Base-by-base conservation (phyloP, 345 rosid genomes). In the Trapa bicornis region DNA sequence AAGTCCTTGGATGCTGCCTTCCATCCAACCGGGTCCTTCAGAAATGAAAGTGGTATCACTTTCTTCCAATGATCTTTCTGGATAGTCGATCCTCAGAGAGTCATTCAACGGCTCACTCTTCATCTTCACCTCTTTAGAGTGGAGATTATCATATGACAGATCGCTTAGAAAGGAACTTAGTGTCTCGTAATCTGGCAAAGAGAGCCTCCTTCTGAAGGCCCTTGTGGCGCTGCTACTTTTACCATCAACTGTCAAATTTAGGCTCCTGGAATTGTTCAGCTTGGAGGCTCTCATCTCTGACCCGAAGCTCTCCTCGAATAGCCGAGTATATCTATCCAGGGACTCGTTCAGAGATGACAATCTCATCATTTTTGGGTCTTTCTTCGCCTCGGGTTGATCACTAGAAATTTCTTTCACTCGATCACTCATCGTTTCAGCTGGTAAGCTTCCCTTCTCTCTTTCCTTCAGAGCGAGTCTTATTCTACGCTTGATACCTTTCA, bases 121-220 rank as follows among this genome's bases (percentile, higher is more conserved):
- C 16, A 13, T 12, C 50, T 33, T 65, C 36, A 33, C n/a, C 37
- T 41, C 50, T 29, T 29, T 42, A 10, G 67, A 64, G 33, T 37
- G 3, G 47, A 65, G 16, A 45, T 58, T 57, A 32, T 69, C 76
- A n/a, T 62, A 65, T 52, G 85, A 75, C 5, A 74, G 64, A 64
- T 86, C 95, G 6, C 73, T 75, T 33, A 87, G 65, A 66, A 89
- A 70, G 60, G 83, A 81, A 76, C 70, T 75, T 37, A 88, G 74
- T 56, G 84, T 83, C 47, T 90, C 96, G 43, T 85, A 82, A 66
- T 88, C 92, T 22, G 97, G 83, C 70, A 94, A 70, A 56, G 99
- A 91, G 38, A 88, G 90, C 72, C 88, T 75, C 75, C 99, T 79
- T 67, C 84, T 76, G 75, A 82, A 85, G 76, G 87, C 80, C 53